Evolutionary conservation across 73 alveolate genomes (phyloP).

Genomic region (Uronychia setigera): DNA sequence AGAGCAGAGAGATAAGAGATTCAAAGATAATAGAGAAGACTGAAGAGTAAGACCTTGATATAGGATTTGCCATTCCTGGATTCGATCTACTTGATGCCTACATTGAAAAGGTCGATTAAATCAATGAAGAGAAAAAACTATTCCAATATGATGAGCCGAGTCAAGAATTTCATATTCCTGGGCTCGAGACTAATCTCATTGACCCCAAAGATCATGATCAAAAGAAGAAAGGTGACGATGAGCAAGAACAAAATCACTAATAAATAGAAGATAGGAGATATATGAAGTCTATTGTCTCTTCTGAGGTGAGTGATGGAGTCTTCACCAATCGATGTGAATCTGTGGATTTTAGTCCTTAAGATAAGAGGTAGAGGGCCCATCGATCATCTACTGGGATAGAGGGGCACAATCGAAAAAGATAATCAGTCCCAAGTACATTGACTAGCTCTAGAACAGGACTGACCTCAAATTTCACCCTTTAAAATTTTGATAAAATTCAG

Average conservation of each 20-base stretch:
- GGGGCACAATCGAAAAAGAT: not conserved
- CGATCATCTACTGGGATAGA: not conserved
- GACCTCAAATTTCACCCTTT: not conserved
- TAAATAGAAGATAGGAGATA: too few species aligned
- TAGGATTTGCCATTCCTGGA: not conserved
- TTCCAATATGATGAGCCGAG: too few species aligned
- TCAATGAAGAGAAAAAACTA: not conserved
- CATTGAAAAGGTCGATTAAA: not conserved
- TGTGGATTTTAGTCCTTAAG: too few species aligned
- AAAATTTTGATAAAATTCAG: not conserved
- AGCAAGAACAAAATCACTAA: not conserved
- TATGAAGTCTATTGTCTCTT: not conserved
- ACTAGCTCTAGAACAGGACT: not conserved
- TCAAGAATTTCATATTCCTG: not conserved
- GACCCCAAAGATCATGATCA: not conserved
- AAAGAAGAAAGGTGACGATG: not conserved
- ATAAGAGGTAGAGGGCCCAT: not conserved
- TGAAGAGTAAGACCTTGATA: not conserved
- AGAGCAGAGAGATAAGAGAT: too few species aligned
- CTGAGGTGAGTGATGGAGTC: not conserved
- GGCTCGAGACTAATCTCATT: not conserved
- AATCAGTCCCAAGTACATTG: not conserved
- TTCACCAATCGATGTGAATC: too few species aligned
- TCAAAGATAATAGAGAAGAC: not conserved
- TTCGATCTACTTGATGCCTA: not conserved